Conservation (phyloP, 1,139 yeast species). For the Ashbya aceris region DNA sequence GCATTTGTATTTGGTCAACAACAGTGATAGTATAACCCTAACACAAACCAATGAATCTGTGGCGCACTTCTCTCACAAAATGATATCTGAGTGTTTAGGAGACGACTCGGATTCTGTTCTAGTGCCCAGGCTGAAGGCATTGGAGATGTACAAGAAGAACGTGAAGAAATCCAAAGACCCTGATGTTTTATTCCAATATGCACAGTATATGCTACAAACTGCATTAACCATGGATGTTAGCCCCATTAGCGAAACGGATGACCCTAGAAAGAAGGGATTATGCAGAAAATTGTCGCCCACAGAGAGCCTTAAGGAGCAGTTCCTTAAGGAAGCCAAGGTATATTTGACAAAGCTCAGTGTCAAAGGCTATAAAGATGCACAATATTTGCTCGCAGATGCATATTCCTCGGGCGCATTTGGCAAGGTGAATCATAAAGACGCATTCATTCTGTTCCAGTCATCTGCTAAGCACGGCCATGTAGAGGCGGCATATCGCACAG, state of each 20-base stretch:
- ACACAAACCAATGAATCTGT: slow-evolving; percentile 33
- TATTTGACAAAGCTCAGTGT: slow-evolving; percentile 68
- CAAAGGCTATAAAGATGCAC: slow-evolving; percentile 82
- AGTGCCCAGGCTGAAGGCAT: slow-evolving; percentile 74
- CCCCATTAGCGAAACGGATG: slow-evolving; percentile 6
- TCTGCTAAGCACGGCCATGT: slow-evolving; percentile 93
- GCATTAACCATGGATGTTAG: slow-evolving; percentile 44
- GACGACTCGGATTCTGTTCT: slow-evolving; percentile 35
- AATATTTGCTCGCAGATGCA: slow-evolving; percentile 81
- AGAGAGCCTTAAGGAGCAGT: slow-evolving; percentile 32
- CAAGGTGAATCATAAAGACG: slow-evolving; percentile 69
- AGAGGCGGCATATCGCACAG: slow-evolving; percentile 85
- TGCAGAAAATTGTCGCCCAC: slow-evolving; percentile 13
- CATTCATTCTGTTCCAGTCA: slow-evolving; percentile 66
- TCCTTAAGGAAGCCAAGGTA: slow-evolving; percentile 66
- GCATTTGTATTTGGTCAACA: slow-evolving; percentile 31
- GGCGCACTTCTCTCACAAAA: slow-evolving; percentile 33
- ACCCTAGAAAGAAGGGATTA: slow-evolving; percentile 8
- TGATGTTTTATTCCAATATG: slow-evolving; percentile 75
- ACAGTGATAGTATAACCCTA: slow-evolving; percentile 29
- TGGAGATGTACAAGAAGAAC: slow-evolving; percentile 78
- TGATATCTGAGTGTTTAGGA: slow-evolving; percentile 44
- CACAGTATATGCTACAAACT: slow-evolving; percentile 83
- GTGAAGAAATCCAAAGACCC: slow-evolving; percentile 85
- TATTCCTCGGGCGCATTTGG: slow-evolving; percentile 81